A percentile compares a stretch with the other conserved stretches of the same genome.
Conservation (phyloP, 441 rosid species). For the Flueggea neowawraea region DNA sequence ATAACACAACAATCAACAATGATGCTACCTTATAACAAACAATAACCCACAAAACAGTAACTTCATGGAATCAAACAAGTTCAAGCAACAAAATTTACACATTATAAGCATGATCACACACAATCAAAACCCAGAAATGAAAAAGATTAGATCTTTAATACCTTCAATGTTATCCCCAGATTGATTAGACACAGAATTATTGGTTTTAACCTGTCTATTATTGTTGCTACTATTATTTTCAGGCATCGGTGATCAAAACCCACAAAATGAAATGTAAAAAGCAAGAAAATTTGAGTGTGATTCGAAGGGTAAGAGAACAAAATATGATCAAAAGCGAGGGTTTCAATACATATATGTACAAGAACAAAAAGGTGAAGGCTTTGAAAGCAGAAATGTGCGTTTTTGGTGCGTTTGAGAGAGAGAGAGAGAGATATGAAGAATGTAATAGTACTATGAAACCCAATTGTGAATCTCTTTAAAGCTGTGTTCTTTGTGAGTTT, state of each 20-base stretch:
- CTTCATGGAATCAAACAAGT: not conserved
- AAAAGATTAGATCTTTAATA: slow-evolving; percentile 12
- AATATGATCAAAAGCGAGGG: slow-evolving; percentile 9
- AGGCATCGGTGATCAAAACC: slow-evolving; percentile 40
- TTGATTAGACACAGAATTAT: slow-evolving; percentile 39
- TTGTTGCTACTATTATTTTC: slow-evolving; percentile 16
- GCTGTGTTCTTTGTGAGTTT: slow-evolving; percentile 5
- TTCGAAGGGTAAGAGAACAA: too few species aligned
- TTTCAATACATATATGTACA: too few species aligned
- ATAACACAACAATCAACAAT: too few species aligned
- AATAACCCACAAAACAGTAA: not conserved
- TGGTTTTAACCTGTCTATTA: slow-evolving; percentile 51
- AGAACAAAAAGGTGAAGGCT: slow-evolving; percentile 3
- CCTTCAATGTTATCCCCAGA: slow-evolving; percentile 60
- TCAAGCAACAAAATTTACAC: slow-evolving; percentile 7
- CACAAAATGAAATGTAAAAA: not conserved
- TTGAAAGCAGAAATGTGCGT: not conserved
- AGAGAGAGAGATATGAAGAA: slow-evolving; percentile 20
- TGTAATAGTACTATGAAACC: slow-evolving; percentile 27
- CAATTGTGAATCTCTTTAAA: slow-evolving; percentile 24
- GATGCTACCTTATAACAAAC: too few species aligned
- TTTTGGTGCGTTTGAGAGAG: slow-evolving; percentile 5
- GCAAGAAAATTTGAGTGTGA: too few species aligned
- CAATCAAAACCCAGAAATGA: slow-evolving; percentile 1
- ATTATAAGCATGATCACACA: slow-evolving; percentile 11